Conservation (phyloP, 1,139 yeast species). For the Saccharomyces pastorianus region DNA sequence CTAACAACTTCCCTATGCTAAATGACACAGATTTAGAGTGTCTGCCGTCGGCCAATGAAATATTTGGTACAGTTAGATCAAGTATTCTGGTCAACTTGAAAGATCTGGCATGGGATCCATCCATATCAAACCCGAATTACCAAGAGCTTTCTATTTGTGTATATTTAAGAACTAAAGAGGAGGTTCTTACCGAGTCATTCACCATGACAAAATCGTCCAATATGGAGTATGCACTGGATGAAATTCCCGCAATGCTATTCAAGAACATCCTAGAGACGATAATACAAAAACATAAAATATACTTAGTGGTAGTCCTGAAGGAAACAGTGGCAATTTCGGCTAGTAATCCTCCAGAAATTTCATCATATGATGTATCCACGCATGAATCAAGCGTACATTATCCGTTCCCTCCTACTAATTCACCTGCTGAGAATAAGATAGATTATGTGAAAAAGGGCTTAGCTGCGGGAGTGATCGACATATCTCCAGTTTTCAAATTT, state of each 20-base stretch:
- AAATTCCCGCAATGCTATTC: conserved; percentile 71
- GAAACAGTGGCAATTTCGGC: conserved; percentile 42
- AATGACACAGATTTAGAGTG: conserved; percentile 33
- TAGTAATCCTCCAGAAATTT: conserved; percentile 5
- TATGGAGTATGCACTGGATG: conserved; percentile 54
- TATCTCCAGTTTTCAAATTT: conserved; percentile 67
- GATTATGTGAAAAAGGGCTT: conserved; percentile 62
- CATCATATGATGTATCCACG: conserved; percentile 19
- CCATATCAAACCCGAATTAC: conserved; percentile 54
- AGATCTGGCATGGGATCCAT: conserved; percentile 54
- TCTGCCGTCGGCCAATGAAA: conserved; percentile 40
- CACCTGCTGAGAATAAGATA: conserved; percentile 23
- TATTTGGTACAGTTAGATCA: conserved; percentile 47
- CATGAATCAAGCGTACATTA: conserved; percentile 2
- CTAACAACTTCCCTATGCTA: conserved; percentile 60
- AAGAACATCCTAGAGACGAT: conserved; percentile 70
- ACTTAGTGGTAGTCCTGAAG: conserved; percentile 58
- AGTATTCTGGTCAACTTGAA: conserved; percentile 76
- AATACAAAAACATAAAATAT: conserved; percentile 53
- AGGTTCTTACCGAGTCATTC: conserved; percentile 67
- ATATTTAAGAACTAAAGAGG: conserved; percentile 58
- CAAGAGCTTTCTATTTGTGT: conserved; percentile 66
- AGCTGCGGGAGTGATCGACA: conserved; percentile 84
- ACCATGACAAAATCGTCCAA: conserved; percentile 14
- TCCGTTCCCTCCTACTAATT: conserved; percentile 20